Base-by-base conservation (phyloP, 2,329 filamentous ascomycete genomes). In the Ilyonectria mors-panacis region DNA sequence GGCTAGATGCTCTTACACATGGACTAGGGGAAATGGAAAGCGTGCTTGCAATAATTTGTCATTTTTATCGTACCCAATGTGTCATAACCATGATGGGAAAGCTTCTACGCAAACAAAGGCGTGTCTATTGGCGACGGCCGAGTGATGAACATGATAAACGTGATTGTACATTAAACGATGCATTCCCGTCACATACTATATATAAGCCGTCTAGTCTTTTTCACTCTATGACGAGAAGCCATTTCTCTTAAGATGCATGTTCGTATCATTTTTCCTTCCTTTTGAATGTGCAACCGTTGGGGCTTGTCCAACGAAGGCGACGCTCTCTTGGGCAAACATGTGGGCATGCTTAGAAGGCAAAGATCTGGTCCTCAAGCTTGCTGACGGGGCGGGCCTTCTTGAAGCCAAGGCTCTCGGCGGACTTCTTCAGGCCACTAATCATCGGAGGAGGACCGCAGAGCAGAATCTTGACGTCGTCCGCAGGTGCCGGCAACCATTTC, bases 311-410 rank as follows among this genome's bases (percentile, higher is more conserved):
- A 47, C 53, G 28, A 35, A 21, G 28, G 13, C 37, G 21, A 37
- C 12, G 48, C 26, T 13, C 26, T 13, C 42, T 44, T 30, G 1
- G 7, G 39, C 35, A 28, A 17, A 26, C 19, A 30, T n/a, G n/a
- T 4, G 8, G 23, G 37, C 30, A 39, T 42, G 63, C 53, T 78
- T 82, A 85, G 84, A 99, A 99, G 79, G 94, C 94, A 85, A 99
- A 99, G 74, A 99, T 94, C 83, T 98, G 96, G 82, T 99, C 96
- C 80, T 95, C 93, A 60, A 98, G 91, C 89, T 98, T 98, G 91
- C 95, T 98, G 77, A 98, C 95, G 50, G 95, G 94, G 68, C 91
- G 90, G 47, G 96, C 93, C 88, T 98, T 98, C 79, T 93, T 89
- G 86, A 92, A 99, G 65, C 96, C 96, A 21, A 98, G 88, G 70